Evolutionary conservation across 1,284 basidiomycete genomes (phyloP).

Genomic region (Malassezia nana): DNA sequence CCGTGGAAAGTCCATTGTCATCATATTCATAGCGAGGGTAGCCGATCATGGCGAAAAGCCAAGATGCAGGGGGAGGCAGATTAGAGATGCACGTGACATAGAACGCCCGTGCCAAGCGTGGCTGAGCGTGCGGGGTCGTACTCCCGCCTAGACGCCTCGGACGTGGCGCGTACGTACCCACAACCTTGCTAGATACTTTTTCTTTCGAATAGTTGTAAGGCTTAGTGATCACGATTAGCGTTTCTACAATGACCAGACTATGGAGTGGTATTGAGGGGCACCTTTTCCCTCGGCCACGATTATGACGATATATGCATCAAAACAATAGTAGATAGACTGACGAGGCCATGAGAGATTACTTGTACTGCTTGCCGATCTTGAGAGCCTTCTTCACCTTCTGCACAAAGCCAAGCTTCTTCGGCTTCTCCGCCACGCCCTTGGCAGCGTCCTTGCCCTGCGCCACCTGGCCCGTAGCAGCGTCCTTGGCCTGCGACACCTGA

Average conservation of each 20-base stretch:
- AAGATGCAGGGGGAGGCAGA: not conserved
- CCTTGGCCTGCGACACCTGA: not conserved
- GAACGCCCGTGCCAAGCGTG: too few species aligned
- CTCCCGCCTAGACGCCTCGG: too few species aligned
- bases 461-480: not conserved
- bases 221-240: conserved; percentile 1
- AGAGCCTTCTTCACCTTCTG: conserved; percentile 17
- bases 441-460: conserved; percentile 2
- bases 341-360: conserved; percentile 4
- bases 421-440: conserved; percentile 6
- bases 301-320: not conserved
- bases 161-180: too few species aligned
- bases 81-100: not conserved
- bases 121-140: too few species aligned
- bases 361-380: conserved; percentile 14
- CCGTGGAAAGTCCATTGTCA: not conserved
- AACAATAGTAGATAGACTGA: not conserved
- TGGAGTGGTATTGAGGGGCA: not conserved
- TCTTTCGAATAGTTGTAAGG: too few species aligned
- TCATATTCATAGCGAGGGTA: not conserved
- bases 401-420: conserved; percentile 17
- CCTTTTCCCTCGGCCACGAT: not conserved
- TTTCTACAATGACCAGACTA: not conserved
- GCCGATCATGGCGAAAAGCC: not conserved
- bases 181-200: too few species aligned